These are phyloP conservation scores for Ampelomyces quisqualis DNA, from an alignment of 2,329 filamentous ascomycete species.

Conservation along the genomic window DNA sequence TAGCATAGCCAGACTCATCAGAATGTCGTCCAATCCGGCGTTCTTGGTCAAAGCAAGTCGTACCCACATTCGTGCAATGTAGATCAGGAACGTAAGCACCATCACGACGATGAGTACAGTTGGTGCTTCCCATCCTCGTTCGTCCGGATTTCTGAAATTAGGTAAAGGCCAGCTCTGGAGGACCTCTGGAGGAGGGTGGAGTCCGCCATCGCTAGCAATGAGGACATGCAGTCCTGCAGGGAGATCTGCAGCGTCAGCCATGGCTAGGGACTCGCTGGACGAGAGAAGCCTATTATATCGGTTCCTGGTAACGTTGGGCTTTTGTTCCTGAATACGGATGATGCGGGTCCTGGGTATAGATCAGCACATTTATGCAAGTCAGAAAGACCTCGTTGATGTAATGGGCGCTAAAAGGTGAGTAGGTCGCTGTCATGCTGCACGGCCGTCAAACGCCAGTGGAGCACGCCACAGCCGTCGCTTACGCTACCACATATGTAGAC, in stretches of 20 bases:
- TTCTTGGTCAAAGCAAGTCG: slow-evolving; percentile 49
- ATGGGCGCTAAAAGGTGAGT: not conserved
- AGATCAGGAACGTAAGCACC: slow-evolving; percentile 45
- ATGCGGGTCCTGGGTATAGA: not conserved
- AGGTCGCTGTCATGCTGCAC: not conserved
- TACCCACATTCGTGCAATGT: slow-evolving; percentile 51
- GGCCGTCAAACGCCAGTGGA: not conserved
- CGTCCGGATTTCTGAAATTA: slow-evolving; percentile 51
- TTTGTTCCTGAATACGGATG: not conserved
- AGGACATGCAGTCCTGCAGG: slow-evolving; percentile 10
- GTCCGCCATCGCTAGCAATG: slow-evolving; percentile 29
- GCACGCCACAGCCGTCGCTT: not conserved
- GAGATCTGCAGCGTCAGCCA: slow-evolving; percentile 5
- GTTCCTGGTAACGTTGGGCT: not conserved
- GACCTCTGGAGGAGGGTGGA: slow-evolving; percentile 46
- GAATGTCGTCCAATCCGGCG: slow-evolving; percentile 50
- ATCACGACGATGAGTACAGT: slow-evolving; percentile 47
- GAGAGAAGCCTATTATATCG: not conserved
- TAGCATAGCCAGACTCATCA: slow-evolving; percentile 50
- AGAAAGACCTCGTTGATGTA: no score
- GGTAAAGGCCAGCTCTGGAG: slow-evolving; percentile 49
- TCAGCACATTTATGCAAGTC: not conserved
- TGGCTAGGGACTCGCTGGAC: slow-evolving; percentile 1
- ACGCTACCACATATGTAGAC: no score
- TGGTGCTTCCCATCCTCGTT: slow-evolving; percentile 48